These are phyloP conservation scores for Phytophthora nicotianae DNA, from an alignment of 352 stramenopile species.

Conservation along the genomic window DNA sequence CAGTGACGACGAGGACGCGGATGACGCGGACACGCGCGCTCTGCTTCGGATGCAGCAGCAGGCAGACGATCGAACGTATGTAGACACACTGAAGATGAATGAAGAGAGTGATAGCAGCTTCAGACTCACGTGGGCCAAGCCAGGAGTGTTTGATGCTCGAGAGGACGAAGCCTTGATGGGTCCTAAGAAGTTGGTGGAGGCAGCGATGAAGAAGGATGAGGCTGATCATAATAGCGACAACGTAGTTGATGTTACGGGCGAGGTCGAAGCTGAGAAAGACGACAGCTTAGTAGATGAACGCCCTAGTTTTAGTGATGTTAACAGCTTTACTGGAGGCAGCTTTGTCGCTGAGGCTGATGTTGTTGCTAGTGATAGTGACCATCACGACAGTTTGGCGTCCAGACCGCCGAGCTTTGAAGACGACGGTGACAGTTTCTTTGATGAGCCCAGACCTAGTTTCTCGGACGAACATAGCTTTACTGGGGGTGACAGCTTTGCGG, in stretches of 20 bases:
- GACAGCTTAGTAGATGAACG: neutral
- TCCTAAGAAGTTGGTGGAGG: constrained; percentile 14
- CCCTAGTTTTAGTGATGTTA: neutral
- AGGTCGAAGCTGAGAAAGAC: neutral
- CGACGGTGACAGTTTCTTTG: constrained; percentile 24
- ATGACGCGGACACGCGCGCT: constrained; percentile 31
- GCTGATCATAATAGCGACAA: constrained; percentile 1
- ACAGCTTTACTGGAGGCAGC: constrained; percentile 10
- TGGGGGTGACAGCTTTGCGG: constrained; percentile 25
- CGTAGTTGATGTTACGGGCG: neutral
- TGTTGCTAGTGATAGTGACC: neutral
- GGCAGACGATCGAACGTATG: constrained; percentile 53
- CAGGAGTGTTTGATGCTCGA: constrained; percentile 8
- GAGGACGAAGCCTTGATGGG: constrained; percentile 6
- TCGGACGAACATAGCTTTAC: constrained; percentile 34
- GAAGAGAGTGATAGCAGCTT: constrained; percentile 23
- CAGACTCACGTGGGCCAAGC: constrained; percentile 20
- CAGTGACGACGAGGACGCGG: constrained; percentile 35
- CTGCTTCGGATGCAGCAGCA: constrained; percentile 53
- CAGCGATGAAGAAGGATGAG: neutral
- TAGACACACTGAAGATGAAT: constrained; percentile 39
- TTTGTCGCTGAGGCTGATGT: neutral
- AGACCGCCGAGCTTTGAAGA: constrained; percentile 28
- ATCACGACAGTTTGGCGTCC: constrained; percentile 21
- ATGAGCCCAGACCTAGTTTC: constrained; percentile 26